Base-by-base conservation (phyloP, 1,284 basidiomycete genomes). In the Puccinia novopanici region DNA sequence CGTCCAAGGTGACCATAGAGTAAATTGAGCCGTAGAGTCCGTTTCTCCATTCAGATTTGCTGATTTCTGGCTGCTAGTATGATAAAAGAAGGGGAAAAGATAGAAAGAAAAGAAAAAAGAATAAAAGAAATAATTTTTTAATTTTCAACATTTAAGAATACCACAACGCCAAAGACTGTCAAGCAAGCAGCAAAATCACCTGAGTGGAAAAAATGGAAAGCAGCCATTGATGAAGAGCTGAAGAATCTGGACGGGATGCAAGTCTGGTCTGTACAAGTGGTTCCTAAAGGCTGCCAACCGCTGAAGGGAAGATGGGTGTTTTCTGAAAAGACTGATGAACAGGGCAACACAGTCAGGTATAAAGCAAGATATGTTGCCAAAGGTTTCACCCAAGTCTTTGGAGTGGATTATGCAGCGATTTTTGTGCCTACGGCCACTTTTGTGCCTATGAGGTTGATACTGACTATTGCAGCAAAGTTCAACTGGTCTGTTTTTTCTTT, bases 141-240 rank as follows among this genome's bases (percentile, higher is more conserved):
- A n/a, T n/a, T n/a, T n/a, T n/a, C n/a, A n/a, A n/a, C n/a, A n/a
- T n/a, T n/a, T n/a, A n/a, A n/a, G n/a, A n/a, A n/a, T n/a, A n/a
- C 19, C 10, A 8, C 4, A 8, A 4, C 19, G 9, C 50, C 3
- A 67, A 22, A 34, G 37, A 22, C 22, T 15, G 22, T 19, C 63
- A 67, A 22, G 24, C 34, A 9, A 34, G 12, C 42, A 24, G 24
- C 17, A 30, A 67, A 67, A 45, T 40, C 37, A 5, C 24, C 24
- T 8, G 27, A 67, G 6, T 67, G 63, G 63, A 15, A 34, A 19
- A 15, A 40, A 37, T 67, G 63, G 68, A 27, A 71, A 10, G 50
- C 15, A 17, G 68, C 68, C n/a, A 48, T 71, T n/a, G 22, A 45
- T 13, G 24, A 71, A 71, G 68, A 71, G 50, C 45, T 45, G 2